A percentile compares a stretch with the other conserved stretches of the same genome.
Conservation (phyloP, 2,329 filamentous ascomycete species). For the Fusarium sp. region DNA sequence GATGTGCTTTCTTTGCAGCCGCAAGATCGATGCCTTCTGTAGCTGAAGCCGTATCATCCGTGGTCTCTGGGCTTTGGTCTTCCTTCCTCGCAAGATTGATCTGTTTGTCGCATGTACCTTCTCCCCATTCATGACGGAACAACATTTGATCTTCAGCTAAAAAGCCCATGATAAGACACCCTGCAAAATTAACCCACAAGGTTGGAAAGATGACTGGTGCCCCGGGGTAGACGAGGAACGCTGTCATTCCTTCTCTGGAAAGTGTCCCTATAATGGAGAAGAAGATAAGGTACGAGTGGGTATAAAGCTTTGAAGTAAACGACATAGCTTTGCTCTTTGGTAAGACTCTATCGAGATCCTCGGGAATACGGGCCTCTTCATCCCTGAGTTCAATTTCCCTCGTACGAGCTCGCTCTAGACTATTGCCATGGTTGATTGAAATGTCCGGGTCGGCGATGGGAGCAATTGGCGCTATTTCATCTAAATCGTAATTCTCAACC, state of each 20-base stretch:
- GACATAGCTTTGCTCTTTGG: neutral
- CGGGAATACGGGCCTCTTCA: neutral
- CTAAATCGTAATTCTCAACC: neutral
- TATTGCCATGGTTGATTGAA: neutral
- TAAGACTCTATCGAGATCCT: neutral
- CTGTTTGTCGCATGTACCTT: neutral
- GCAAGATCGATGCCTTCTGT: neutral
- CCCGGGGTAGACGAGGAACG: neutral
- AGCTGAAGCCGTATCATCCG: neutral
- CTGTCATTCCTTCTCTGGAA: neutral
- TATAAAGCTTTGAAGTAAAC: neutral
- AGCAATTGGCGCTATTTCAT: neutral
- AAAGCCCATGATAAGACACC: neutral
- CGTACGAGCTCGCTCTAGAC: neutral
- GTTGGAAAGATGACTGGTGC: neutral
- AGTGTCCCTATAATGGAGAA: neutral
- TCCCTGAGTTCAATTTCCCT: neutral
- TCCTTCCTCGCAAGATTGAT: too few relatives aligned
- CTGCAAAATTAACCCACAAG: neutral
- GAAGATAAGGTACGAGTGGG: neutral
- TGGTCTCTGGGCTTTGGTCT: neutral
- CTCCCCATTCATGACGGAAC: neutral
- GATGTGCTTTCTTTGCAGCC: neutral
- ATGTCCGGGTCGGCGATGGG: neutral
- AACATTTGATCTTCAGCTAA: neutral